Evolutionary conservation across 2,329 filamentous ascomycete genomes (phyloP), one percentile per base, ranked within the genome.

Genomic region (Sarocladium brachiariae): DNA sequence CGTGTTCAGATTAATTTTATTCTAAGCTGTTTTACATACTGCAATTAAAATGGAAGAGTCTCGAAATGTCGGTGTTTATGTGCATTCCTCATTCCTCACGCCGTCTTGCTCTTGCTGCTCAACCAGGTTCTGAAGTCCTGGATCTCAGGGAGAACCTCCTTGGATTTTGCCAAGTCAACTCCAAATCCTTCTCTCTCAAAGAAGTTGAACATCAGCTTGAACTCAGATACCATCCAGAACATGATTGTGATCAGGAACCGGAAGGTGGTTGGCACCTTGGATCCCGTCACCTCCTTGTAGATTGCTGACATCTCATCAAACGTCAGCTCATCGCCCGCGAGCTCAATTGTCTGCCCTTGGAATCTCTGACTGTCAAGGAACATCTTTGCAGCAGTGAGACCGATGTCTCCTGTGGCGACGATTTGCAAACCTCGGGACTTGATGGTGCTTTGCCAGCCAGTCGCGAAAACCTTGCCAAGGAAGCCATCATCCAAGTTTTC

Each of bases 261-360:
- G 35, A 58, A 67, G 1, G 66, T 65, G 9, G 54, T 55, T 0
- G 65, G 65, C 37, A 64, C 50, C 9, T 59, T 53, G 1, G 49
- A 31, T 1, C 67, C 67, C 2, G 62, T 62, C 23, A 57, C 59
- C 47, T 62, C 46, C 39, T 61, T 60, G 52, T 67, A 72, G 2
- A 65, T 55, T 4, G 59, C 51, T 1, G 55, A 55, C 8, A 62
- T 59, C 50, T 72, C 57, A 1, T 56, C 53, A 21, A 62, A 61
- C 1, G 62, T 68, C 41, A 70, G 51, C 50, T 72, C 70, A 46
- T 73, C 70, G 2, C 69, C 70, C 0, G 68, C 71, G 2, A 73
- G 55, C 2, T 66, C 65, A n/a, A 71, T 54, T 2, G 58, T 61
- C 52, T 57, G 56, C 7, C 57, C 59, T 16, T 51, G 58, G 54